Evolutionary conservation across 2,329 filamentous ascomycete genomes (phyloP).

Genomic region (Amauroascus niger): DNA sequence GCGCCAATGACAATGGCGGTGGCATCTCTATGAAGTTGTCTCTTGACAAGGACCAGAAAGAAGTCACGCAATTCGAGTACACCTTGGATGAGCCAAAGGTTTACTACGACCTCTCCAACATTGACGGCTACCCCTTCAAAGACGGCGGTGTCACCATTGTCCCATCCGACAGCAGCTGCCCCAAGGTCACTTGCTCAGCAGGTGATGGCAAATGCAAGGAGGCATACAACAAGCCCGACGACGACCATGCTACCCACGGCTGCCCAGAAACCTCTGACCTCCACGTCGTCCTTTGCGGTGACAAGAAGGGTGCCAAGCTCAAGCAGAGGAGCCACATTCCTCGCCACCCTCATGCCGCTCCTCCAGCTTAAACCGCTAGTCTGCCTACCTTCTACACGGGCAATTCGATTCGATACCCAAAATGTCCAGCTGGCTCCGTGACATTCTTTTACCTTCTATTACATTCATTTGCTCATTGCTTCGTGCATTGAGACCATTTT

Average conservation of each 20-base stretch:
- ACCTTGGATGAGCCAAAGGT: conserved; percentile 25
- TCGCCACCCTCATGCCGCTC: conserved; percentile 15
- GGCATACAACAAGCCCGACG: conserved; percentile 33
- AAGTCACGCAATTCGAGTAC: conserved; percentile 39
- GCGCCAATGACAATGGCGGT: conserved; percentile 31
- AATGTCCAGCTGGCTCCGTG: conserved; percentile 9
- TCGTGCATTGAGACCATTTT: not conserved
- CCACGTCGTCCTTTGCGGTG: conserved; percentile 26
- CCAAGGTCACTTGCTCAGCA: conserved; percentile 28
- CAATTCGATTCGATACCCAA: conserved; percentile 3
- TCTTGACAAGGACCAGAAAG: conserved; percentile 23
- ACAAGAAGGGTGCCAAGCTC: conserved; percentile 11
- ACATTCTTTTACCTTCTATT: conserved; percentile 3
- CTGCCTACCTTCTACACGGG: not conserved
- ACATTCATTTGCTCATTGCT: not conserved
- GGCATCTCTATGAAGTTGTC: conserved; percentile 38
- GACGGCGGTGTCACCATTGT: conserved; percentile 30
- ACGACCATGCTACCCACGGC: conserved; percentile 36
- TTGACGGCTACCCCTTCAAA: conserved; percentile 30
- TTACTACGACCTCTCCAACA: conserved; percentile 35
- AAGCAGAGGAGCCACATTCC: conserved; percentile 7
- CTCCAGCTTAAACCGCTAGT: conserved; percentile 1
- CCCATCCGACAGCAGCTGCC: conserved; percentile 26
- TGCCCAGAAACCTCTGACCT: conserved; percentile 31
- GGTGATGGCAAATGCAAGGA: conserved; percentile 30